Base-by-base conservation (phyloP, 345 rosid genomes). In the Citropsis articulata region DNA sequence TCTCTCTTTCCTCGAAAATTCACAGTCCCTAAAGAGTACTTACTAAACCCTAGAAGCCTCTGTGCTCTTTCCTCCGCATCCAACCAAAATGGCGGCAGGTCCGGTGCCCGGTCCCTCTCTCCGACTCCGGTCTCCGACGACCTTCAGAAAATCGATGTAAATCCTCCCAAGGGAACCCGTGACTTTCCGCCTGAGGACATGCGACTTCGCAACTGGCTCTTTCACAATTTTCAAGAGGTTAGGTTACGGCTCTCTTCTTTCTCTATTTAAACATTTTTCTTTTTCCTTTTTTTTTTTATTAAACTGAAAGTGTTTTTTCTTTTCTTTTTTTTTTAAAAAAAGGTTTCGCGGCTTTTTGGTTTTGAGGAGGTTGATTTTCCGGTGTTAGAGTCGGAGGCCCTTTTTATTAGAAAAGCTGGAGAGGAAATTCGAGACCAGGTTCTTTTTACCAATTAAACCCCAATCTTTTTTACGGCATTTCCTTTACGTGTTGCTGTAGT, bases 401-500 rank as follows among this genome's bases (percentile, higher is more conserved):
- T 96, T 79, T 96, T 90, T 64, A 88, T 91, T 81, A 87, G 97
- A 79, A 95, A 95, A 87, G 93, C 97, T 33, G 99, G 99, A 30
- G 99, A 96, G 76, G 97, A 96, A 89, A 93, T 96, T 77, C 87
- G 90, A 80, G 97, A 92, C 82, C 97, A 95, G 92, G 98, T 95
- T 79, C 75, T 2, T 38, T 18, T 18, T 53, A 5, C 21, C 22
- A 5, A 53, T 53, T 53, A 53, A 45, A 45, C 50, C 50, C 50
- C 18, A 45, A 45, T 45, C 50, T 45, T 45, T 45, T 45, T 45
- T 0, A 12, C 13, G 50, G 50, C 18, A 45, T 45, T 45, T 45
- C 50, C 50, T 45, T 45, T 45, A 45, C 16, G 50, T 4, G 50
- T 12, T 45, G 16, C 50, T 5, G 5, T 45, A 45, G 50, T 45